Evolutionary conservation across 2,329 filamentous ascomycete genomes (phyloP).

Genomic region (Colletotrichum echinochloae): DNA sequence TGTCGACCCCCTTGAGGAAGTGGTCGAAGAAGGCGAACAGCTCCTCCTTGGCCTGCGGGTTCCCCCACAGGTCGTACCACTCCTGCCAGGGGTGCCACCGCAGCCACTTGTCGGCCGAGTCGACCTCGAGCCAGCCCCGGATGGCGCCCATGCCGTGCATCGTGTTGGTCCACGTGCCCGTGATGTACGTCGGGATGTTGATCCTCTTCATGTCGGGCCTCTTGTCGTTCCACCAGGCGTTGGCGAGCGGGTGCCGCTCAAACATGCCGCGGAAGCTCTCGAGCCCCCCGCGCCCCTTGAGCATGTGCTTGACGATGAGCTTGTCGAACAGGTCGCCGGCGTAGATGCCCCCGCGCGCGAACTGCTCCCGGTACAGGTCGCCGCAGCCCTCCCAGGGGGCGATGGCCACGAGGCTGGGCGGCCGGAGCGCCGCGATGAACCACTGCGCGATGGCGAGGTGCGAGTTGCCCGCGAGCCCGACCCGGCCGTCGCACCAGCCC

Average conservation of each 20-base stretch:
- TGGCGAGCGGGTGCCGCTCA: constrained; percentile 42
- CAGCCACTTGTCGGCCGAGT: constrained; percentile 57
- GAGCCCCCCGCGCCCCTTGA: constrained; percentile 43
- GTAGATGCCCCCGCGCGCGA: constrained; percentile 44
- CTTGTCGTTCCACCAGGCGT: constrained; percentile 45
- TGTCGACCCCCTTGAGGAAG: constrained; percentile 57
- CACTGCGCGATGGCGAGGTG: constrained; percentile 45
- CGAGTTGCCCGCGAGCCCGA: constrained; percentile 47
- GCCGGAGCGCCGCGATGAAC: constrained; percentile 41
- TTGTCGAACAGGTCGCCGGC: constrained; percentile 42
- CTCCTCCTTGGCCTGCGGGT: constrained; percentile 46
- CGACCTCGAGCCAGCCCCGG: constrained; percentile 48
- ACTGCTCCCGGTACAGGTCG: constrained; percentile 44
- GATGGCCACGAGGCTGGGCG: constrained; percentile 42
- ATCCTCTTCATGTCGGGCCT: constrained; percentile 43
- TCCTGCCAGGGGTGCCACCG: constrained; percentile 33
- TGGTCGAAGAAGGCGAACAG: constrained; percentile 58
- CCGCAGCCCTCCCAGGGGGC: constrained; percentile 57
- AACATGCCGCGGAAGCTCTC: constrained; percentile 44
- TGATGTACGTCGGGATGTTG: constrained; percentile 43
- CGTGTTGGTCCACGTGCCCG: constrained; percentile 36
- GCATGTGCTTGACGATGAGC: constrained; percentile 40
- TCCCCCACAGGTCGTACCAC: constrained; percentile 24
- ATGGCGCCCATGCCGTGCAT: constrained; percentile 47
- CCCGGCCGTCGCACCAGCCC: constrained; percentile 46